A percentile compares a stretch with the other conserved stretches of the same genome.
Conservation (phyloP, 108 stramenopile species). For the Nannochloropsis granulata region DNA sequence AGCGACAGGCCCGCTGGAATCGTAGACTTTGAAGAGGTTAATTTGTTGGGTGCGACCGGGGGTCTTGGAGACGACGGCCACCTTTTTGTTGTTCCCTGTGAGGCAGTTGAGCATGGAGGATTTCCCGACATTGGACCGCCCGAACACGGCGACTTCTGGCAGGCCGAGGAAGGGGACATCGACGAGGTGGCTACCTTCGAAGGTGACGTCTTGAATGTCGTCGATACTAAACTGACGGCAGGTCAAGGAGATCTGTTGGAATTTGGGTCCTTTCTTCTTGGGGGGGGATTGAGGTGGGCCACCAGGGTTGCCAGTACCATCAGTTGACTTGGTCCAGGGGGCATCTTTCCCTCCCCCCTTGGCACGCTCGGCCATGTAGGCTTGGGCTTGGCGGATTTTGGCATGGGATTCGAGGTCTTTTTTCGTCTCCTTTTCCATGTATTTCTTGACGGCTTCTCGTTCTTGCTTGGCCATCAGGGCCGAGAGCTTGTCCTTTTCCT, state of each 20-base stretch:
- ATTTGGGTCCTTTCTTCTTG: background rate
- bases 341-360: background rate
- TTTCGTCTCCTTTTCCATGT: background rate
- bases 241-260: background rate
- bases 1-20: conserved; percentile 8
- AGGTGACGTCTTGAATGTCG: background rate
- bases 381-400: background rate
- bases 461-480: background rate
- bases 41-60: conserved; percentile 37
- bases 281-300: background rate
- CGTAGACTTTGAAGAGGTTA: conserved; percentile 21
- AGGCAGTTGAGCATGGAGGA: conserved; percentile 39
- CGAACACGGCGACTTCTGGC: conserved; percentile 40
- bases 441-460: background rate
- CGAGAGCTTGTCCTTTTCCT: background rate
- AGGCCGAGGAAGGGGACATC: conserved; percentile 6
- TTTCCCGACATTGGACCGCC: conserved; percentile 42
- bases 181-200: background rate
- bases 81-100: conserved; percentile 22
- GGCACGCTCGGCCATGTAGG: background rate
- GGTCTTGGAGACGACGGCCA: conserved; percentile 22
- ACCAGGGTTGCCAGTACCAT: background rate
- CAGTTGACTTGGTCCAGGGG: background rate
- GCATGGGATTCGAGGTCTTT: background rate
- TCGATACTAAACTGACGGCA: background rate